Base-by-base conservation (phyloP, 2,329 filamentous ascomycete species). In the Gaeumannomyces tritici region DNA sequence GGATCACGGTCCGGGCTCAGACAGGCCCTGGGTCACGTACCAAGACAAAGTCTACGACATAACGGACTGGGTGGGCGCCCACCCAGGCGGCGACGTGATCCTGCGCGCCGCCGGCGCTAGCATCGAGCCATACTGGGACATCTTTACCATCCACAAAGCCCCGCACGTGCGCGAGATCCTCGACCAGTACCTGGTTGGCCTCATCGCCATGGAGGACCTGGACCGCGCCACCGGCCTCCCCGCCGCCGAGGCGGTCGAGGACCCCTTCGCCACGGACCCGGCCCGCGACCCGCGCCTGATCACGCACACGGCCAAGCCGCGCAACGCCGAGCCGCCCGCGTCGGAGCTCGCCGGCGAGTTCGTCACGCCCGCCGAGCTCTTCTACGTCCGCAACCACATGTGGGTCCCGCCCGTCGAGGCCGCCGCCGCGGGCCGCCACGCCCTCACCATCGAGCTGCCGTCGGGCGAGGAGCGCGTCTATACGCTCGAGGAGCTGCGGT, bases 101-200 rank as follows among this genome's bases (percentile, higher is more conserved):
- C 75, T 89, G 11, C 80, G 83, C 33, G 87, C 87, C 1, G 85
- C 84, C 1, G 87, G 87, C 4, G 81, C 83, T 51, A 82, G 80
- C 62, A 82, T 89, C 60, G 86, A 89, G 61, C 81, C 83, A 0
- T 89, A 88, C 73, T 89, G 87, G 87, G 77, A 88, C 64, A 87
- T 89, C 61, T 89, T 89, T 70, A 78, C 80, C 58, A 89, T 89
- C 63, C 87, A 89, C 75, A 86, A 89, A 70, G 79, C 81, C 24
- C 77, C 83, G 55, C 83, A 89, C 64, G 85, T 89, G 7, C 80
- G 81, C 64, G 83, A 88, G 60, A 86, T 89, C 55, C 76, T 89
- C 0, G 78, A 83, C n/a, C 80, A 85, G 66, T 89, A 86, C 68
- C 75, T 81, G 29, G 85, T 89, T 58, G 87, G 87, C 31, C 81